Evolutionary conservation across 495 filamentous ascomycete species (phyloP), one percentile per base, ranked within the genome.

Genomic region (Aspergillus olivimuriae): DNA sequence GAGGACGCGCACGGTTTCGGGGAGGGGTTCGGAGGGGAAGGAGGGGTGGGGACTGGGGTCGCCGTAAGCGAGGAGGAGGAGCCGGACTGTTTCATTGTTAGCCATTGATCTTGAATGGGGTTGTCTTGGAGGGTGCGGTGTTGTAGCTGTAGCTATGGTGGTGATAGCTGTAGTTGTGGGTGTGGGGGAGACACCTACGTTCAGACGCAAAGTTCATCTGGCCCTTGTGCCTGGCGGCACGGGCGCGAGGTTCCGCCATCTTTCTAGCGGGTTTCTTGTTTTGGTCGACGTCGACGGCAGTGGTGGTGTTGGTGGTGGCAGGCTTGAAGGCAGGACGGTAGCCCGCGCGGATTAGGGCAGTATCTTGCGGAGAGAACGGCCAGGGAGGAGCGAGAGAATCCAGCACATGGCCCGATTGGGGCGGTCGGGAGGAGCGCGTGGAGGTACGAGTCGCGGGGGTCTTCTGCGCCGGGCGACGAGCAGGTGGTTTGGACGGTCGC

Each of bases 191-290:
- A 23, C 17, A 70, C 76, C 18, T 72, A 95, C 89, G 72, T 56
- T 96, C 90, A 62, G 75, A 74, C 34, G 81, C 68, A 61, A 95
- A 91, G 61, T 91, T 94, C 73, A 88, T 84, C 58, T 94, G 88
- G 51, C 89, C 88, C 56, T 88, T 87, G 63, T 89, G 86, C 57
- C 88, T 83, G 49, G 81, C 83, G 47, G 81, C 82, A 54, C 86
- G 80, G 30, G 84, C 84, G 38, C 86, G 74, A 39, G 84, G 84
- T 63, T 90, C 86, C 59, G 85, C 66, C 69, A 73, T 72, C n/a
- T n/a, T n/a, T 11, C 18, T 48, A 40, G 37, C 6, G 22, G 40
- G 24, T 8, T 46, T 39, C 31, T 37, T 36, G 31, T 44, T 52
- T 38, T 46, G 48, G 9, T 41, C 38, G n/a, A n/a, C n/a, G n/a